Evolutionary conservation across 148 eudicot genomes (phyloP), one percentile per base, ranked within the genome.

Genomic region (Linanthus parryae): DNA sequence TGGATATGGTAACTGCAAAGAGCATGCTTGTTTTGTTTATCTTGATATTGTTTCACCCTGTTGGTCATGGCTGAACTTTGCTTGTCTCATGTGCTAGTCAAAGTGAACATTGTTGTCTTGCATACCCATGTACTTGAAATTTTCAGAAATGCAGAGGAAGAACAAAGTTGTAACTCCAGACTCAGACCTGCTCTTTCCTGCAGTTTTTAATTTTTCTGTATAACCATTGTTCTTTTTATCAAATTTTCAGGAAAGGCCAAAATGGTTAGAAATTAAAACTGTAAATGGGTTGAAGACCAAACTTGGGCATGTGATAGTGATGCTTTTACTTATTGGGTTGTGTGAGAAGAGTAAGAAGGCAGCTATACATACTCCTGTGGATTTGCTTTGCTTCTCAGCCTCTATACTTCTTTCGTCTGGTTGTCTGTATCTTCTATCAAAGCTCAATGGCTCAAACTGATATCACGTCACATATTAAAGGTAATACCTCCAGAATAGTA

Each of bases 221-320:
- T 24, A 10, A 31, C 42, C 1, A 39, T 29, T 41, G 15, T 14
- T 38, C 21, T 21, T 52, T 44, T 31, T 13, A 39, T 27, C 33
- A 46, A 14, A 26, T 62, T 59, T 63, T 59, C 88, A 92, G 98
- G 88, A 82, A 71, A 72, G 98, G 25, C 98, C 98, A 3, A 69
- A 62, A 61, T 92, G 98, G 98, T 47, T 92, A 59, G 94, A 84
- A 53, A 79, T 92, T 10, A 81, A 87, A 60, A 69, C 94, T 2
- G 75, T 92, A 2, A 82, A 82, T 33, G 90, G 77, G 80, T 80
- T 92, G 67, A 92, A 92, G 61, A 87, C 98, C 5, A 92, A 92
- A 64, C 77, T 92, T 2, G 98, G 98, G 9, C 98, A 87, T 64
- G 98, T 87, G 12, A 92, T 92, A 26, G 98, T 92, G 69, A 79